A percentile compares a stretch with the other conserved stretches of the same genome.
phyloP scores from a whole-genome alignment of 2,329 filamentous ascomycete genomes.

The Diplodia seriata region DNA sequence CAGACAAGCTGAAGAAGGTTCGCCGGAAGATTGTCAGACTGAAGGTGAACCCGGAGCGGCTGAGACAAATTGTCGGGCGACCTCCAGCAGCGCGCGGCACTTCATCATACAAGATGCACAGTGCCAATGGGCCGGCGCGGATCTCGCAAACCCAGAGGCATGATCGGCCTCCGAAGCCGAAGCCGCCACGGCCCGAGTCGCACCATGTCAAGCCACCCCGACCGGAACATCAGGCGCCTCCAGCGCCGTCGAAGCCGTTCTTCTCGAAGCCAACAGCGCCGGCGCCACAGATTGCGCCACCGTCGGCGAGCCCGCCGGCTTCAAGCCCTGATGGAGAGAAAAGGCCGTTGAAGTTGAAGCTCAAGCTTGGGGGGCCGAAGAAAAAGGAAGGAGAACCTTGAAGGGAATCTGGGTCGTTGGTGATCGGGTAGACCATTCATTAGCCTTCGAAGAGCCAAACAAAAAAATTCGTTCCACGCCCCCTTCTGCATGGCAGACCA shows the following conservation, averaged over 20 bases:
- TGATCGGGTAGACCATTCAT: not conserved
- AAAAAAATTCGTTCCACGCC: not conserved
- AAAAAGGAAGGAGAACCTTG: slow-evolving; percentile 12
- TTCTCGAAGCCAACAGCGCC: slow-evolving; percentile 13
- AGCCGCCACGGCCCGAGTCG: slow-evolving; percentile 8
- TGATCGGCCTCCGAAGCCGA: slow-evolving; percentile 21
- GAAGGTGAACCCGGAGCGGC: slow-evolving; percentile 12
- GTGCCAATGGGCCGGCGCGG: not conserved
- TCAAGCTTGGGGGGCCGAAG: slow-evolving; percentile 30
- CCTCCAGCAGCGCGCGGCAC: not conserved
- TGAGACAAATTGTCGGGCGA: slow-evolving; percentile 7
- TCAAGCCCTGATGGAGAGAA: slow-evolving; percentile 13
- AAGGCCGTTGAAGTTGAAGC: slow-evolving; percentile 27
- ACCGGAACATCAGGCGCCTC: not conserved
- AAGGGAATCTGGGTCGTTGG: not conserved
- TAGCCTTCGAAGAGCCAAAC: not conserved
- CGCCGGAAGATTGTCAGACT: slow-evolving; percentile 28
- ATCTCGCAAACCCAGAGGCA: slow-evolving; percentile 14
- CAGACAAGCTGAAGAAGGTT: slow-evolving; percentile 21
- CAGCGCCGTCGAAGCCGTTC: slow-evolving; percentile 5
- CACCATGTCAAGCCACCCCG: not conserved
- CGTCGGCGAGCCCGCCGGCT: slow-evolving; percentile 24
- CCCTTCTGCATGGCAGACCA: not conserved
- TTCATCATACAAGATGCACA: not conserved
- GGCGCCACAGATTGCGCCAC: slow-evolving; percentile 12